Conservation (phyloP, 345 rosid genomes). For the Cardamine resedifolia region DNA sequence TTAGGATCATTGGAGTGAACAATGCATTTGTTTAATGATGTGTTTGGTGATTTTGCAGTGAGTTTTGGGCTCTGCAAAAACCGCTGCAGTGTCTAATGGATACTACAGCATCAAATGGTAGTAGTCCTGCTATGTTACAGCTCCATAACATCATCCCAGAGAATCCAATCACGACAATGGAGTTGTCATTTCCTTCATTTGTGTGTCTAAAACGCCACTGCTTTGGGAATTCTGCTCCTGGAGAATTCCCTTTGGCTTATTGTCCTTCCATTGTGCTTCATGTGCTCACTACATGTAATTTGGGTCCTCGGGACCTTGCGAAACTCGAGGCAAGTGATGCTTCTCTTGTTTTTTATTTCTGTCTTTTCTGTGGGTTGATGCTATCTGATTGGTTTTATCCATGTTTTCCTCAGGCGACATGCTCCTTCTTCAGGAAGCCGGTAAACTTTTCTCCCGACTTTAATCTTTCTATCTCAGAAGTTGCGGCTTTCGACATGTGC, state of each 20-base stretch:
- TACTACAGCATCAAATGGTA: constrained; percentile 32
- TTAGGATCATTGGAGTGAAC: constrained; percentile 14
- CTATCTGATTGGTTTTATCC: constrained; percentile 47
- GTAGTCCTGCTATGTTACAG: constrained; percentile 26
- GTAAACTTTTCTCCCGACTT: constrained; percentile 81
- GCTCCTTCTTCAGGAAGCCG: constrained; percentile 93
- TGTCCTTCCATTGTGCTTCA: constrained; percentile 36
- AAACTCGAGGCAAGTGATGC: constrained; percentile 33
- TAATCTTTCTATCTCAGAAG: constrained; percentile 80
- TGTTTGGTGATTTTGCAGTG: constrained; percentile 18
- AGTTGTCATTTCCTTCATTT: constrained; percentile 22
- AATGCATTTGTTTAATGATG: constrained; percentile 26
- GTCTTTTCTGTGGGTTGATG: constrained; percentile 20
- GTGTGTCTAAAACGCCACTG: constrained; percentile 28
- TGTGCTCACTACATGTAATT: constrained; percentile 30
- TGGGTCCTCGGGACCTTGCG: constrained; percentile 35
- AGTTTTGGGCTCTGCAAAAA: constrained; percentile 24
- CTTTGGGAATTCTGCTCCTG: constrained; percentile 32
- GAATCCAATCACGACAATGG: constrained; percentile 11
- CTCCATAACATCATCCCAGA: constrained; percentile 28
- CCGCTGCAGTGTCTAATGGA: constrained; percentile 33
- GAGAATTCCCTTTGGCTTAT: constrained; percentile 35
- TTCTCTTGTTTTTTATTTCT: not conserved
- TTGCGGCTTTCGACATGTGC: constrained; percentile 97
- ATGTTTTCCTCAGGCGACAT: constrained; percentile 67